phyloP scores from a whole-genome alignment of 1,139 yeast species.

The Pneumocystis wakefieldiae region DNA sequence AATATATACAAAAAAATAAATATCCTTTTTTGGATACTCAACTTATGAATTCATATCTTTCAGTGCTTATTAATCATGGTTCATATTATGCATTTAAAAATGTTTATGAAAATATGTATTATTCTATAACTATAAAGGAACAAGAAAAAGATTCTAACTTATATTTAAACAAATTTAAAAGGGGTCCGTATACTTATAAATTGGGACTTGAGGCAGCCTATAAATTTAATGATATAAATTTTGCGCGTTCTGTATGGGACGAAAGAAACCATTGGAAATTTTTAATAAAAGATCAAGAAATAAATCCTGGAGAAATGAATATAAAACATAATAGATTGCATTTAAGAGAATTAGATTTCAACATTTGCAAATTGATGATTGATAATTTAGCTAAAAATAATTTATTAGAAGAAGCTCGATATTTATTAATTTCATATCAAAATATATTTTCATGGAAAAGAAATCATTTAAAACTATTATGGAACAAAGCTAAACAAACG shows the following conservation, averaged over 20 bases:
- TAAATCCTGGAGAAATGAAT: neutral
- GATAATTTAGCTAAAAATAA: neutral
- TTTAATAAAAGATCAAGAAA: neutral
- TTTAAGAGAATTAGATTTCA: neutral
- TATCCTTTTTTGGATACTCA: slow-evolving; percentile 5
- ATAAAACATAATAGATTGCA: neutral
- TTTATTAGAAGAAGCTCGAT: neutral
- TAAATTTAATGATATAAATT: slow-evolving; percentile 3
- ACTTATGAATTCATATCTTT: slow-evolving; percentile 8
- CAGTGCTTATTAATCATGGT: slow-evolving; percentile 5
- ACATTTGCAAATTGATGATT: neutral
- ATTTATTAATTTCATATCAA: neutral
- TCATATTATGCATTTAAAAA: slow-evolving; percentile 5
- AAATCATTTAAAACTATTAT: neutral
- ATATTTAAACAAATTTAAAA: neutral
- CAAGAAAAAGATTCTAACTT: neutral
- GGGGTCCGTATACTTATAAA: slow-evolving; percentile 4
- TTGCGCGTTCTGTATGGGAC: slow-evolving; percentile 7
- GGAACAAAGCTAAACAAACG: neutral
- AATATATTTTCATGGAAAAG: neutral
- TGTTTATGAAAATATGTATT: slow-evolving; percentile 4
- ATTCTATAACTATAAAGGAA: neutral
- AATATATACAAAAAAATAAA: neutral
- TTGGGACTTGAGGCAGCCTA: slow-evolving; percentile 10
- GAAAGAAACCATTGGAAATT: slow-evolving; percentile 7